Percentiles rank a stretch among this genome's conserved stretches.
Evolutionary conservation across 1,284 basidiomycete species (phyloP).

Genomic region (Moniliella sp.): DNA sequence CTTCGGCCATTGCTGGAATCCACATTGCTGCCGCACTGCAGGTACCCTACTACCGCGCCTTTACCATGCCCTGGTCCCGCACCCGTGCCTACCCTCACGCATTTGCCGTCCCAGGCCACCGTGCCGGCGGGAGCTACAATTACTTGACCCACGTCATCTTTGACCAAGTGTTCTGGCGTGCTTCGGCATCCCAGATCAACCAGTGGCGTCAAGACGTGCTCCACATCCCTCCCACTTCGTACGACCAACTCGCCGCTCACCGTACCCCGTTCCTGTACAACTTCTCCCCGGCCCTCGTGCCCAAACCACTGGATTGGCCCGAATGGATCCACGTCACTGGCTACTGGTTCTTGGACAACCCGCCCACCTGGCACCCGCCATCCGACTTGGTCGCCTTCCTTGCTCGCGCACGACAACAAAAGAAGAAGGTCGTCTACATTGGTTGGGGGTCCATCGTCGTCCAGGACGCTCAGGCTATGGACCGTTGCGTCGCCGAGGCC

Average conservation of each 20-base stretch:
- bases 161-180: slow-evolving; percentile 23
- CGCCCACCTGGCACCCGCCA: slow-evolving; percentile 44
- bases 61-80: slow-evolving; percentile 28
- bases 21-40: slow-evolving; percentile 24
- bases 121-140: slow-evolving; percentile 17
- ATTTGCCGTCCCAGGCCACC: slow-evolving; percentile 15
- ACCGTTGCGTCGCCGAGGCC: slow-evolving; percentile 66
- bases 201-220: slow-evolving; percentile 21
- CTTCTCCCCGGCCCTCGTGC: slow-evolving; percentile 21
- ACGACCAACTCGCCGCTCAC: slow-evolving; percentile 9
- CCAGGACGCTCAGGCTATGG: slow-evolving; percentile 75
- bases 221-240: slow-evolving; percentile 11
- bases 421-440: slow-evolving; percentile 35
- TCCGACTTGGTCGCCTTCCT: slow-evolving; percentile 43
- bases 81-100: slow-evolving; percentile 22
- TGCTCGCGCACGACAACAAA: slow-evolving; percentile 42
- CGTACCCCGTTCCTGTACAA: slow-evolving; percentile 26
- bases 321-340: slow-evolving; percentile 17
- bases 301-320: slow-evolving; percentile 22
- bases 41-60: slow-evolving; percentile 23
- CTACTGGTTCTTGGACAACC: slow-evolving; percentile 29
- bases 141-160: slow-evolving; percentile 15
- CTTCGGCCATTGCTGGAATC: slow-evolving; percentile 22
- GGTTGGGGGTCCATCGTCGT: slow-evolving; percentile 48
- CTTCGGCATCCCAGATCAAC: slow-evolving; percentile 20